Evolutionary conservation across 2,329 filamentous ascomycete genomes (phyloP).

Genomic region (Alternaria sp.): DNA sequence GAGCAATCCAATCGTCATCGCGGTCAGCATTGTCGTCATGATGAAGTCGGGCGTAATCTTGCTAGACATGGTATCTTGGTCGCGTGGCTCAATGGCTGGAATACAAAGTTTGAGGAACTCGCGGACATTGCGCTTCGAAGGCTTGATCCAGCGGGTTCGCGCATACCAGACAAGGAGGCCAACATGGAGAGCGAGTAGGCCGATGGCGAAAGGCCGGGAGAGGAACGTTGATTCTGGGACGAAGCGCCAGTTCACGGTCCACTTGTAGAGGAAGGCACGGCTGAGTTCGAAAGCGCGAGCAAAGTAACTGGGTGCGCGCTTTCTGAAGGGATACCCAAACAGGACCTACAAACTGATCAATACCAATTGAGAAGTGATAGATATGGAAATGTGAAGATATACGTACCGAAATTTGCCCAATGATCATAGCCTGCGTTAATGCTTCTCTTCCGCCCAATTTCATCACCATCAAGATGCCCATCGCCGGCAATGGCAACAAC

Average conservation of each 20-base stretch:
- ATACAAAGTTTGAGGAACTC: constrained; percentile 62
- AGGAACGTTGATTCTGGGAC: constrained; percentile 84
- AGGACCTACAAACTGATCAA: constrained; percentile 53
- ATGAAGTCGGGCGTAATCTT: constrained; percentile 75
- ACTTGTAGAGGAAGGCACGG: constrained; percentile 91
- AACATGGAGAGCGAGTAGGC: constrained; percentile 71
- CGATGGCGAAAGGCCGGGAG: constrained; percentile 71
- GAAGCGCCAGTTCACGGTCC: constrained; percentile 99
- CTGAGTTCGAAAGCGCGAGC: constrained; percentile 89
- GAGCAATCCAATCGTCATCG: constrained; percentile 80
- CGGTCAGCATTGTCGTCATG: constrained; percentile 77
- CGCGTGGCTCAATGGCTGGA: constrained; percentile 47
- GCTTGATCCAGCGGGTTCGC: constrained; percentile 74
- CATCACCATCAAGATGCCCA: constrained; percentile 79
- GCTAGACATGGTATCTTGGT: constrained; percentile 65
- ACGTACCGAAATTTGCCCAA: constrained; percentile 78
- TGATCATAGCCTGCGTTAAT: constrained; percentile 73
- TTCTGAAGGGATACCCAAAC: constrained; percentile 71
- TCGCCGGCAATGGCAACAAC: constrained; percentile 80
- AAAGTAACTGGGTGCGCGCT: constrained; percentile 75
- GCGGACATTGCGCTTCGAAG: constrained; percentile 66
- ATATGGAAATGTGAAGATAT: not conserved
- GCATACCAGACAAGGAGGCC: constrained; percentile 73
- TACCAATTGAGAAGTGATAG: not conserved
- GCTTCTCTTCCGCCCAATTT: constrained; percentile 72